phyloP scores from a whole-genome alignment of 176 grass and related monocot genomes.

The Hyparrhenia diplandra region DNA sequence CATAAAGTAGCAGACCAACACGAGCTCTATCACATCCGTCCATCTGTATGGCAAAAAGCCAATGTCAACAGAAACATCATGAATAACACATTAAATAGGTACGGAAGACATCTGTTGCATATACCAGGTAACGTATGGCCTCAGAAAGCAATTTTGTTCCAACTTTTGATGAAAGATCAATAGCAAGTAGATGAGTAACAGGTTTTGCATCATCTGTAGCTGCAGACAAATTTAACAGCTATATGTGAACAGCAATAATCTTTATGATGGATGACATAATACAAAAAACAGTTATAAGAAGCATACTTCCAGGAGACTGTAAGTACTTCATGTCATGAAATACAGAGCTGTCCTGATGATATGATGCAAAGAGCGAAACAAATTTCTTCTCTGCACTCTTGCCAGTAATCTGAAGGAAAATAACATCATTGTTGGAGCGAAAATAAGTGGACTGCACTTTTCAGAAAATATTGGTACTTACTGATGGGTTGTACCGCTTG shows the following conservation, averaged over 20 bases:
- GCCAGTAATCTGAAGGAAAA: slow-evolving; percentile 60
- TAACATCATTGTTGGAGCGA: slow-evolving; percentile 14
- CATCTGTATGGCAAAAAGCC: slow-evolving; percentile 54
- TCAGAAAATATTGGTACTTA: slow-evolving; percentile 43
- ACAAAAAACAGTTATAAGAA: slow-evolving; percentile 24
- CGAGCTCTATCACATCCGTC: slow-evolving; percentile 61
- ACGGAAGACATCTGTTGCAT: slow-evolving; percentile 13
- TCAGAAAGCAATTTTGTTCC: slow-evolving; percentile 77
- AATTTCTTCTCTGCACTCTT: slow-evolving; percentile 71
- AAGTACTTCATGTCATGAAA: slow-evolving; percentile 75
- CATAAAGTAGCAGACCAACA: slow-evolving; percentile 83
- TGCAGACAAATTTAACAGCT: slow-evolving; percentile 45
- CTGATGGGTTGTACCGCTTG: slow-evolving; percentile 82
- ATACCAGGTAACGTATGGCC: slow-evolving; percentile 83
- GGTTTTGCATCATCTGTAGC: slow-evolving; percentile 76
- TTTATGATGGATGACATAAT: slow-evolving; percentile 19
- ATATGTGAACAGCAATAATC: slow-evolving; percentile 24
- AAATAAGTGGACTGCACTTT: slow-evolving; percentile 13
- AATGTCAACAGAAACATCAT: slow-evolving; percentile 21
- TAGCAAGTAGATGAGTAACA: slow-evolving; percentile 85
- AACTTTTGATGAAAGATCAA: slow-evolving; percentile 70
- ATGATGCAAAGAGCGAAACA: slow-evolving; percentile 68
- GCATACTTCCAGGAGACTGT: slow-evolving; percentile 85
- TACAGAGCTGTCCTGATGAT: slow-evolving; percentile 57
- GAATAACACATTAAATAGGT: slow-evolving; percentile 18